Percentiles rank a stretch among this genome's conserved stretches.
phyloP scores from a whole-genome alignment of 2,329 filamentous ascomycete species.

The Hypoxylon sp. region DNA sequence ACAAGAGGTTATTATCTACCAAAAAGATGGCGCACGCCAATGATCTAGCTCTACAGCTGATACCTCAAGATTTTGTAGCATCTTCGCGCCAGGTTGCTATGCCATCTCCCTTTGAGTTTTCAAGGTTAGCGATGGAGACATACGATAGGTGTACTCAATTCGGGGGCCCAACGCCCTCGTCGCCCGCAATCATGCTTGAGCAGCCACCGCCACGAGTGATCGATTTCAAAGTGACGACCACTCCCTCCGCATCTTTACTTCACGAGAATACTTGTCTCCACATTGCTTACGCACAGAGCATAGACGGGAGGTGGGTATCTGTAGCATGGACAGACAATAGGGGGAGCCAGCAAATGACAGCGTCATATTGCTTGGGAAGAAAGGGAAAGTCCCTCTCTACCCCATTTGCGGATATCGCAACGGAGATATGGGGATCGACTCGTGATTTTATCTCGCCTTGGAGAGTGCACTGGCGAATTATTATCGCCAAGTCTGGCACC shows the following conservation, averaged over 20 bases:
- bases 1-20: constrained; percentile 63
- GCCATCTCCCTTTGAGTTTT: constrained; percentile 69
- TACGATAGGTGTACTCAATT: constrained; percentile 79
- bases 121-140: constrained; percentile 75
- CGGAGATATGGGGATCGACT: constrained; percentile 83
- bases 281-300: constrained; percentile 80
- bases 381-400: constrained; percentile 64
- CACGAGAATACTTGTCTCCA: constrained; percentile 85
- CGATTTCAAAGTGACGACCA: constrained; percentile 77
- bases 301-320: constrained; percentile 81
- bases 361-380: constrained; percentile 77
- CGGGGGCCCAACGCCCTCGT: constrained; percentile 69
- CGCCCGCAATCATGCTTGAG: constrained; percentile 80
- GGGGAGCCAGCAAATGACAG: constrained; percentile 77
- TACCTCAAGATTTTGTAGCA: constrained; percentile 76
- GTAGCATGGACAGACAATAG: constrained; percentile 84
- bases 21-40: constrained; percentile 62
- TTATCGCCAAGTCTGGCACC: constrained; percentile 76
- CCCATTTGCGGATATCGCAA: constrained; percentile 71
- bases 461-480: constrained; percentile 81
- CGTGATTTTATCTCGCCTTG: constrained; percentile 76
- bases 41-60: constrained; percentile 81
- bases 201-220: constrained; percentile 76
- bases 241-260: constrained; percentile 77
- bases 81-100: constrained; percentile 72